These are phyloP conservation scores for Coemansia sp. DNA, from an alignment of 192 early-diverging fungal species.

Conservation along the genomic window DNA sequence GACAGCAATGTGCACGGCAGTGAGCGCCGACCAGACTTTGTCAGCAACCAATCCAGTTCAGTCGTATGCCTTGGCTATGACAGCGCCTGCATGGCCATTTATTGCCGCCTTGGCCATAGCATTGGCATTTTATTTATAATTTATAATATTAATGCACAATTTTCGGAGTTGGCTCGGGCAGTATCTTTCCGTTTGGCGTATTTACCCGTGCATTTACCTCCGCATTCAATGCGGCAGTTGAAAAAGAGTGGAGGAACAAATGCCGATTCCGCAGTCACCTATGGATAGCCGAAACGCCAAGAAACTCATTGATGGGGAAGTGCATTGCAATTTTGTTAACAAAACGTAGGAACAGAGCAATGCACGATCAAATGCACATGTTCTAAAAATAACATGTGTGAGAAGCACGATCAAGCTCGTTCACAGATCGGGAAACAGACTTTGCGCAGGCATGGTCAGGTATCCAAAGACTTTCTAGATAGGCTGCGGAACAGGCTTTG, in stretches of 20 bases:
- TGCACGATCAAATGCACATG: not conserved
- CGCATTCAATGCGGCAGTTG: not conserved
- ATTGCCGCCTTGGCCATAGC: not conserved
- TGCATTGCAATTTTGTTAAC: not conserved
- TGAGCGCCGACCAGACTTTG: not conserved
- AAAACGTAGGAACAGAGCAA: not conserved
- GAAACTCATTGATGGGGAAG: not conserved
- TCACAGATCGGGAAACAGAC: not conserved
- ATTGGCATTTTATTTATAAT: not conserved
- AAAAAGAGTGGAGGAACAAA: not conserved
- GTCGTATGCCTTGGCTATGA: not conserved
- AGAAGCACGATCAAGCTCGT: no score
- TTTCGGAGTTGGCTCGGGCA: constrained; percentile 9
- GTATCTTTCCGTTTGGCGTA: no score
- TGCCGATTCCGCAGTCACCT: constrained; percentile 4
- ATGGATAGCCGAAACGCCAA: not conserved
- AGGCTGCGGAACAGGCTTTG: not conserved
- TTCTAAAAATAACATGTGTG: not conserved
- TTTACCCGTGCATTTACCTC: not conserved
- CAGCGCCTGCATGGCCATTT: not conserved
- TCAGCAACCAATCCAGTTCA: not conserved
- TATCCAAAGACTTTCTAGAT: constrained; percentile 1
- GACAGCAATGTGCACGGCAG: constrained; percentile 14
- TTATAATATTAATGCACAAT: not conserved
- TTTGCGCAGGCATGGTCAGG: constrained; percentile 4